Percentiles rank a stretch among this genome's conserved stretches.
These are phyloP conservation scores for Candida silvatica DNA, from an alignment of 805 yeast genomes.

Conservation along the genomic window DNA sequence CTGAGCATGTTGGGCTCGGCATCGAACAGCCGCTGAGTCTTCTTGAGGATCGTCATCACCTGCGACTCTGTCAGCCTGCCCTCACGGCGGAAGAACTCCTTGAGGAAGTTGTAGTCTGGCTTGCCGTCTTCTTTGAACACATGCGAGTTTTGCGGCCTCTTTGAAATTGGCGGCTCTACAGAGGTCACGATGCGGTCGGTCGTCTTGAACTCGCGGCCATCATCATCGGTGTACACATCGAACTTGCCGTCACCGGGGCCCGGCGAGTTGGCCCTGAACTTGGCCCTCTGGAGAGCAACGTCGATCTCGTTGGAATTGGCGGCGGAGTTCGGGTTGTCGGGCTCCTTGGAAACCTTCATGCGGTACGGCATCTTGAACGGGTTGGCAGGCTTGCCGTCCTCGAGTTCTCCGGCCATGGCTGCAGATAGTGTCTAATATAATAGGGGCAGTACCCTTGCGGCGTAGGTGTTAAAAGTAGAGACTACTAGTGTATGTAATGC, in stretches of 20 bases:
- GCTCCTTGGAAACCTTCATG: not conserved
- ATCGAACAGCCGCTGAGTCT: slow-evolving; percentile 53
- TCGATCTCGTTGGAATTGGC: slow-evolving; percentile 48
- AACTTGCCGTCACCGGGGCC: slow-evolving; percentile 1
- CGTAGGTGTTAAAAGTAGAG: no score
- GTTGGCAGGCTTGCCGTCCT: no score
- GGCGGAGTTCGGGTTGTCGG: not conserved
- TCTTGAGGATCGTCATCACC: slow-evolving; percentile 51
- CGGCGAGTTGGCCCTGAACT: slow-evolving; percentile 27
- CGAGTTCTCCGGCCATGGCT: no score
- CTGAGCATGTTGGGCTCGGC: slow-evolving; percentile 71
- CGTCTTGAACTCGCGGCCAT: slow-evolving; percentile 27
- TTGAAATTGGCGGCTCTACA: slow-evolving; percentile 60
- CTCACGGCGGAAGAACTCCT: slow-evolving; percentile 67
- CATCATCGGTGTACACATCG: slow-evolving; percentile 4
- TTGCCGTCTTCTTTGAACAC: slow-evolving; percentile 49
- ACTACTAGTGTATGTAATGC: no score
- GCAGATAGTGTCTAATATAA: no score
- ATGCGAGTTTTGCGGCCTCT: slow-evolving; percentile 58
- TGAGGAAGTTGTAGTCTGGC: slow-evolving; percentile 68
- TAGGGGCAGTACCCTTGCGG: no score
- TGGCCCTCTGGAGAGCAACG: slow-evolving; percentile 56
- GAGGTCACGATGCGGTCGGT: slow-evolving; percentile 41
- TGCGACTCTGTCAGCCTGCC: slow-evolving; percentile 73
- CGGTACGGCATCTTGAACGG: not conserved